Conservation (phyloP, 139 green algal species). For the Closterium sp. region DNA sequence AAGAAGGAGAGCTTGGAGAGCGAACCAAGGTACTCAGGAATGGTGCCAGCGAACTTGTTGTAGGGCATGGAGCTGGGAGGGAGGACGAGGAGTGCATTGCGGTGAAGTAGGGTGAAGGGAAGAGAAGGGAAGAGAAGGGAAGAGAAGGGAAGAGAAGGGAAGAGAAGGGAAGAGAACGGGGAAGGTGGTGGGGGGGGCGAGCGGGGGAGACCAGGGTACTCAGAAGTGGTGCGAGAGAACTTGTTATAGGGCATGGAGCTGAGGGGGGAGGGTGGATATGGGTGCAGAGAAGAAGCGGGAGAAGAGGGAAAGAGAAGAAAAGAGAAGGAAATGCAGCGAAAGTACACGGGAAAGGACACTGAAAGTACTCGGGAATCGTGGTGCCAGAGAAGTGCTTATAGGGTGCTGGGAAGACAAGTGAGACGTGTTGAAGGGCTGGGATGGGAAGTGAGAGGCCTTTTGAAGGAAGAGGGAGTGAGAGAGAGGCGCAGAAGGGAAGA, state of each 20-base stretch:
- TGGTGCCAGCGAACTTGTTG: not conserved
- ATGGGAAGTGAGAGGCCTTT: not conserved
- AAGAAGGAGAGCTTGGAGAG: not conserved
- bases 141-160: too few species aligned
- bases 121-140: not conserved
- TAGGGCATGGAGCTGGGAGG: not conserved
- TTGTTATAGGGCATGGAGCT: not conserved
- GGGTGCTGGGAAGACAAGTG: too few species aligned
- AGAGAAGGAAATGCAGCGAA: too few species aligned
- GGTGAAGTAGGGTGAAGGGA: not conserved
- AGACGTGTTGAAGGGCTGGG: not conserved
- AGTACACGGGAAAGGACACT: too few species aligned
- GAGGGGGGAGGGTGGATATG: not conserved
- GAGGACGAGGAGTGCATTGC: too few species aligned
- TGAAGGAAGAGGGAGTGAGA: too few species aligned
- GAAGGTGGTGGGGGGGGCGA: not conserved
- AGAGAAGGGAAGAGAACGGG: too few species aligned
- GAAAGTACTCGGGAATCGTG: too few species aligned
- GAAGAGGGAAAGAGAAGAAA: too few species aligned
- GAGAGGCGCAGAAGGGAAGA: not conserved
- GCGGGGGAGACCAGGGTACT: not conserved
- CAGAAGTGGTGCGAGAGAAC: not conserved
- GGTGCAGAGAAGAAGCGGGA: too few species aligned
- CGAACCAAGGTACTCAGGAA: not conserved
- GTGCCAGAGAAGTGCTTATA: too few species aligned